A percentile compares a stretch with the other conserved stretches of the same genome.
phyloP scores from a whole-genome alignment of 139 green algal species.

The Mychonastes homosphaera region DNA sequence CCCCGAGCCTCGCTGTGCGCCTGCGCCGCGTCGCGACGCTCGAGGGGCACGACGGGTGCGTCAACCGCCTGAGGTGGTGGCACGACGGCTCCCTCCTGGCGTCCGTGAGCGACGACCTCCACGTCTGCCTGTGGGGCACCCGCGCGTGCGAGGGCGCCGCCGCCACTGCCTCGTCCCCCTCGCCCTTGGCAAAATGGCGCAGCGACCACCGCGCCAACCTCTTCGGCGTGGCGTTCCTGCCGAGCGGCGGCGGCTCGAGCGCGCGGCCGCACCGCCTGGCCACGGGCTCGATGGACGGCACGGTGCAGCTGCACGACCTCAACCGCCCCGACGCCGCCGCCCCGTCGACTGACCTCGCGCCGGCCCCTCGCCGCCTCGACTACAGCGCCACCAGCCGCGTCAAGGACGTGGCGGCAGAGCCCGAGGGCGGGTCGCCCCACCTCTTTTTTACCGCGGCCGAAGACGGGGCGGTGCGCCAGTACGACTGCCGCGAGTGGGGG shows the following conservation, averaged over 20 bases:
- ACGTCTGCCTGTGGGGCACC: constrained; percentile 18
- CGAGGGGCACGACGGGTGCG: constrained; percentile 56
- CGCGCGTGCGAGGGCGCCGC: not conserved
- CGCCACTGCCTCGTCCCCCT: constrained; percentile 26
- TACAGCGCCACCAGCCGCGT: too few relatives aligned
- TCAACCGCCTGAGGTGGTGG: constrained; percentile 73
- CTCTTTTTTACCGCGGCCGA: constrained; percentile 78
- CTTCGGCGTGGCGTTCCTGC: constrained; percentile 78
- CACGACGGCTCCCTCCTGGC: constrained; percentile 50
- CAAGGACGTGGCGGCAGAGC: too few relatives aligned
- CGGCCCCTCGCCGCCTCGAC: too few relatives aligned
- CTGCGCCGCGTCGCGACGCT: constrained; percentile 33
- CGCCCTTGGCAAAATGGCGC: constrained; percentile 30
- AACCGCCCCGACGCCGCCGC: too few relatives aligned
- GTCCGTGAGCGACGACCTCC: constrained; percentile 60
- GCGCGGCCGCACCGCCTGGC: constrained; percentile 9
- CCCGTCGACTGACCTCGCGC: too few relatives aligned
- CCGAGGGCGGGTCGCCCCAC: too few relatives aligned
- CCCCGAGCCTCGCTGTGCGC: constrained; percentile 10
- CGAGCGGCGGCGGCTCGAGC: constrained; percentile 37
- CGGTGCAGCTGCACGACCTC: constrained; percentile 61
- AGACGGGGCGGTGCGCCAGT: constrained; percentile 74
- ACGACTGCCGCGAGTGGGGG: too few relatives aligned
- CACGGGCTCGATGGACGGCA: constrained; percentile 59
- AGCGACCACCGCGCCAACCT: constrained; percentile 73